A percentile compares a stretch with the other conserved stretches of the same genome.
Conservation (phyloP, 306 rosid genomes). For the Abrus pulchellus region DNA sequence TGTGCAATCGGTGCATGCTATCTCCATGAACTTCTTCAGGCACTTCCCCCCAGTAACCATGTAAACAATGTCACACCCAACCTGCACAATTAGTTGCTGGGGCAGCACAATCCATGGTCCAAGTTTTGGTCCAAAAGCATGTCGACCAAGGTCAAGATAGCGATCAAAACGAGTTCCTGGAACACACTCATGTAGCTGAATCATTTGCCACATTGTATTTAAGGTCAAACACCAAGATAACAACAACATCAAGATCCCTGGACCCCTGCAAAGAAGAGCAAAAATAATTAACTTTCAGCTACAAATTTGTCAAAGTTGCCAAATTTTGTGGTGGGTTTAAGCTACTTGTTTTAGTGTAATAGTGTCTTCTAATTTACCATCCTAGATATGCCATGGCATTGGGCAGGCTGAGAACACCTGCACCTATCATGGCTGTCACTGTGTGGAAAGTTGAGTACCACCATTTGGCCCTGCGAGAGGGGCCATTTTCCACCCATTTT, state of each 20-base stretch:
- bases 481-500: conserved; percentile 67
- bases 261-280: conserved; percentile 73
- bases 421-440: conserved; percentile 96
- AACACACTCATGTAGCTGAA: conserved; percentile 92
- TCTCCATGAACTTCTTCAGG: conserved; percentile 81
- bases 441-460: conserved; percentile 95
- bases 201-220: conserved; percentile 96
- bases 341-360: not conserved
- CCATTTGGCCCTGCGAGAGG: conserved; percentile 83
- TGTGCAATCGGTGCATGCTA: conserved; percentile 80
- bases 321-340: not conserved
- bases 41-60: conserved; percentile 94
- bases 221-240: conserved; percentile 88
- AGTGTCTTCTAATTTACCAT: conserved; percentile 61
- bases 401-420: conserved; percentile 93
- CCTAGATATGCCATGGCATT: conserved; percentile 94
- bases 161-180: conserved; percentile 90
- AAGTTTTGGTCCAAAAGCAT: conserved; percentile 86
- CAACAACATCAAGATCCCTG: conserved; percentile 73
- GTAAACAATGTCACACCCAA: conserved; percentile 89
- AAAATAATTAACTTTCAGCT: not conserved
- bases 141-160: conserved; percentile 82
- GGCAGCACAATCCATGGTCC: conserved; percentile 97
- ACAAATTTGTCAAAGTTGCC: not conserved
- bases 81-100: conserved; percentile 86